Evolutionary conservation across 108 stramenopile species (phyloP).

Genomic region (Cylindrotheca closterium): DNA sequence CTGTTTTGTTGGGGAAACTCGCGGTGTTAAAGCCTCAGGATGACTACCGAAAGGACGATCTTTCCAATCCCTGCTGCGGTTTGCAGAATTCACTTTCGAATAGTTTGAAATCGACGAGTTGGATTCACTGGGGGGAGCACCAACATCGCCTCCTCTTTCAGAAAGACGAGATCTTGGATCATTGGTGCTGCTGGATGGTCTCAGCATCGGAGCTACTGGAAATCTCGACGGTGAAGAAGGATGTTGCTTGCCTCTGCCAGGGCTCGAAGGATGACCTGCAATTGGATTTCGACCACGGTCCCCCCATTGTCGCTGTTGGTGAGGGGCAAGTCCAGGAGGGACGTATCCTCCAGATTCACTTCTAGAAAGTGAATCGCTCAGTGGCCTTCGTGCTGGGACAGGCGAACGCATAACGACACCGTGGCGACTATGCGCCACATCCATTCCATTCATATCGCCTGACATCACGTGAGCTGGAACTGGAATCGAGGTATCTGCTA

Average conservation of each 20-base stretch:
- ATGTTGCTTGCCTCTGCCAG: not conserved
- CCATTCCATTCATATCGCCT: no score
- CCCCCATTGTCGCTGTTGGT: not conserved
- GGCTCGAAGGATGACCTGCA: not conserved
- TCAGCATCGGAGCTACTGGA: no score
- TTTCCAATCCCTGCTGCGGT: not conserved
- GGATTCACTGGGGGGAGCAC: no score
- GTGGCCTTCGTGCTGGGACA: not conserved
- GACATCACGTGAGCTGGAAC: no score
- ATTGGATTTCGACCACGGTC: no score
- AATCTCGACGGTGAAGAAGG: not conserved
- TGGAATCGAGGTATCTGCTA: conserved; percentile 24
- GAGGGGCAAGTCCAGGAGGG: no score
- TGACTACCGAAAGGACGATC: not conserved
- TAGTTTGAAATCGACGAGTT: no score
- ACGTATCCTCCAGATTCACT: not conserved
- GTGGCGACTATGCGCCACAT: not conserved
- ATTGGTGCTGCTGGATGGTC: no score
- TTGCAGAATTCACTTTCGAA: no score
- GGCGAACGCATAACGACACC: not conserved
- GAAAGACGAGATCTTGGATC: no score
- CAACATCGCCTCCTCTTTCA: no score
- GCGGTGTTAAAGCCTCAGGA: not conserved
- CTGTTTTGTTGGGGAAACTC: not conserved
- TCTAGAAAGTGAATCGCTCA: not conserved